Evolutionary conservation across 108 stramenopile genomes (phyloP).

Genomic region (Nitzschia palea): DNA sequence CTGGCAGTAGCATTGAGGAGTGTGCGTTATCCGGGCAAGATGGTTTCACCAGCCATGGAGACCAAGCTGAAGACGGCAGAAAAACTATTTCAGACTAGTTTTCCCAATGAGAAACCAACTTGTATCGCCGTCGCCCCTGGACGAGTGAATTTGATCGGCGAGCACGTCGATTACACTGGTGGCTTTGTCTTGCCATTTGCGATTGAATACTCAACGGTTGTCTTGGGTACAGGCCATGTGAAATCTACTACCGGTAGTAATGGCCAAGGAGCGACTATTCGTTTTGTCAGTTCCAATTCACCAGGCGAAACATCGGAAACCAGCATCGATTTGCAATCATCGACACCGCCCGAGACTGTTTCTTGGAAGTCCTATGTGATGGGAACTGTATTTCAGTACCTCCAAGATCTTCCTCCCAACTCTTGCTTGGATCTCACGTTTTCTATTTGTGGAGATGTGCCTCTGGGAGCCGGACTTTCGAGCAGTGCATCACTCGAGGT

Average conservation of each 20-base stretch:
- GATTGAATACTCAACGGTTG: slow-evolving; percentile 75
- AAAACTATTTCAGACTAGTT: background rate
- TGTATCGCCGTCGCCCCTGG: slow-evolving; percentile 69
- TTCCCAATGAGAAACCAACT: background rate
- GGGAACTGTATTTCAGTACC: slow-evolving; percentile 87
- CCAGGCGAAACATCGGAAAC: slow-evolving; percentile 43
- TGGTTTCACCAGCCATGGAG: background rate
- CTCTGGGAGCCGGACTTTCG: slow-evolving; percentile 86
- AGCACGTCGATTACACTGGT: slow-evolving; percentile 97
- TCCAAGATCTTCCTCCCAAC: slow-evolving; percentile 54
- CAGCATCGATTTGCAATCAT: slow-evolving; percentile 35
- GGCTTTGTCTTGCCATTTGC: slow-evolving; percentile 95
- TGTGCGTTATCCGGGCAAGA: background rate
- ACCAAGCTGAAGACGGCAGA: background rate
- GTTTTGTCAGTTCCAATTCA: slow-evolving; percentile 55
- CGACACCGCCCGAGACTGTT: slow-evolving; percentile 50
- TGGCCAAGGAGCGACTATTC: slow-evolving; percentile 7
- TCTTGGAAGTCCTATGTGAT: slow-evolving; percentile 91
- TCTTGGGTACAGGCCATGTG: slow-evolving; percentile 57
- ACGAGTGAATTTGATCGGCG: slow-evolving; percentile 91
- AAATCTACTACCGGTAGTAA: background rate
- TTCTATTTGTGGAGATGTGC: slow-evolving; percentile 83
- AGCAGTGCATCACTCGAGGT: slow-evolving; percentile 80
- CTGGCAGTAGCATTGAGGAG: too few relatives aligned
- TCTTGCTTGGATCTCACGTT: slow-evolving; percentile 55